A percentile compares a stretch with the other conserved stretches of the same genome.
Evolutionary conservation across 805 yeast genomes (phyloP).

Genomic region (Wickerhamomyces queroliae): DNA sequence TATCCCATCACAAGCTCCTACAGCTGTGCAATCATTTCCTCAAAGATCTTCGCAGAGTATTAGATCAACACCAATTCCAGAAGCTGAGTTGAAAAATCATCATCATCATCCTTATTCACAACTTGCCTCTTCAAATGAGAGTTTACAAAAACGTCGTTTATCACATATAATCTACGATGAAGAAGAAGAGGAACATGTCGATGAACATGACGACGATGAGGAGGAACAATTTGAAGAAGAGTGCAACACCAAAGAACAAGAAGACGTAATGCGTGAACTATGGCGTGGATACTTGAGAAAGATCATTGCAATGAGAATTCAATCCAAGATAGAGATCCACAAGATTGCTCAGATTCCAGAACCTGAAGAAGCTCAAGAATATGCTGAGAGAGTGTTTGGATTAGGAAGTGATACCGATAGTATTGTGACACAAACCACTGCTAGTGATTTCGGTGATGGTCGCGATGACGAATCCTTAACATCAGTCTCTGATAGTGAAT

Average conservation of each 20-base stretch:
- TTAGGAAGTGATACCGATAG: conserved; percentile 7
- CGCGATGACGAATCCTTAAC: conserved; percentile 14
- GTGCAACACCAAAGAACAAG: background rate
- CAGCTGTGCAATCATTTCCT: background rate
- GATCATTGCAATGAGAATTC: conserved; percentile 18
- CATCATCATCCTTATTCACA: background rate
- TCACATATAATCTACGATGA: background rate
- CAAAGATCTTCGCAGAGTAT: too few species aligned
- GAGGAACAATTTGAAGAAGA: conserved; percentile 3
- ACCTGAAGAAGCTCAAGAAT: conserved; percentile 7
- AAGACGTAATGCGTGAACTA: background rate
- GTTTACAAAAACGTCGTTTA: background rate
- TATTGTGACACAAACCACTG: background rate
- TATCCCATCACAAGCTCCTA: background rate
- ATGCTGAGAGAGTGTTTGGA: conserved; percentile 2
- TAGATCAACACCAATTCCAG: too few species aligned
- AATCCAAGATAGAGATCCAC: conserved; percentile 15
- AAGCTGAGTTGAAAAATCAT: too few species aligned
- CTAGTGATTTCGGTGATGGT: conserved; percentile 4
- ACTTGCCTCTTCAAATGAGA: background rate
- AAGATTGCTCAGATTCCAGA: conserved; percentile 11
- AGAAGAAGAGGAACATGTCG: conserved; percentile 5
- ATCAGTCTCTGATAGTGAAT: conserved; percentile 10
- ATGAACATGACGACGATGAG: background rate
- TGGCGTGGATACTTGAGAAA: conserved; percentile 11